A percentile compares a stretch with the other conserved stretches of the same genome.
Evolutionary conservation across 2,329 filamentous ascomycete species (phyloP).

Genomic region (Chaetomiaceae sp.): DNA sequence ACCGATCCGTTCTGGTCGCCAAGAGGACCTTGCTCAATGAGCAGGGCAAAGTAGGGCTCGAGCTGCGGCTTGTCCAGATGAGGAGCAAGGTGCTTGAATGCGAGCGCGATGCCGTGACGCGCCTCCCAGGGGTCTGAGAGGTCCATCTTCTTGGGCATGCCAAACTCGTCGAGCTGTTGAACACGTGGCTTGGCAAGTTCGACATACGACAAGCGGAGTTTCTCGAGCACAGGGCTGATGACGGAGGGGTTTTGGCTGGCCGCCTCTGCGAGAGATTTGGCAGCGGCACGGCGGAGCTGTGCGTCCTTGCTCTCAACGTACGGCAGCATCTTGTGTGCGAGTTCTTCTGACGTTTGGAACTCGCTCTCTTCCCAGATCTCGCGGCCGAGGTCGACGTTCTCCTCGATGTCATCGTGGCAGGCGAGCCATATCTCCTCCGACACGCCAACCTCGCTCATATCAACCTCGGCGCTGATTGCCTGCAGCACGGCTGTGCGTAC

Average conservation of each 20-base stretch:
- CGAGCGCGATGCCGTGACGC: constrained; percentile 80
- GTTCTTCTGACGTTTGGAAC: constrained; percentile 62
- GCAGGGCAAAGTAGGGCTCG: constrained; percentile 73
- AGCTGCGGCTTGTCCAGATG: constrained; percentile 65
- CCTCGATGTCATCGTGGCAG: constrained; percentile 82
- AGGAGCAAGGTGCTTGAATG: constrained; percentile 75
- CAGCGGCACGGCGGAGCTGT: constrained; percentile 77
- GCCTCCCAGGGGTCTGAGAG: constrained; percentile 86
- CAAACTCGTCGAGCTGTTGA: constrained; percentile 84
- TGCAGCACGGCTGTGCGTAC: constrained; percentile 84
- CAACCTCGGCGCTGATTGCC: constrained; percentile 84
- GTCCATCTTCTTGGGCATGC: constrained; percentile 88
- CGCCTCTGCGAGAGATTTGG: constrained; percentile 73
- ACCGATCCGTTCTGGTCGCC: constrained; percentile 75
- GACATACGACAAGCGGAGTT: constrained; percentile 66
- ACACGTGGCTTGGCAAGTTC: constrained; percentile 77
- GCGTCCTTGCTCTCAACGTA: constrained; percentile 77
- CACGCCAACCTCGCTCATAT: constrained; percentile 80
- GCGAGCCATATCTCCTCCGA: constrained; percentile 92
- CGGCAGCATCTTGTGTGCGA: constrained; percentile 63
- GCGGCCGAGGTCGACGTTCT: constrained; percentile 76
- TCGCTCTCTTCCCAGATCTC: constrained; percentile 96
- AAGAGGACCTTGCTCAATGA: constrained; percentile 83
- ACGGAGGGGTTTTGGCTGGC: constrained; percentile 56
- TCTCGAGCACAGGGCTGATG: constrained; percentile 57